Percentiles rank a stretch among this genome's conserved stretches.
phyloP scores from a whole-genome alignment of 768 basidiomycete species.

The Cyclocybe aegerita region DNA sequence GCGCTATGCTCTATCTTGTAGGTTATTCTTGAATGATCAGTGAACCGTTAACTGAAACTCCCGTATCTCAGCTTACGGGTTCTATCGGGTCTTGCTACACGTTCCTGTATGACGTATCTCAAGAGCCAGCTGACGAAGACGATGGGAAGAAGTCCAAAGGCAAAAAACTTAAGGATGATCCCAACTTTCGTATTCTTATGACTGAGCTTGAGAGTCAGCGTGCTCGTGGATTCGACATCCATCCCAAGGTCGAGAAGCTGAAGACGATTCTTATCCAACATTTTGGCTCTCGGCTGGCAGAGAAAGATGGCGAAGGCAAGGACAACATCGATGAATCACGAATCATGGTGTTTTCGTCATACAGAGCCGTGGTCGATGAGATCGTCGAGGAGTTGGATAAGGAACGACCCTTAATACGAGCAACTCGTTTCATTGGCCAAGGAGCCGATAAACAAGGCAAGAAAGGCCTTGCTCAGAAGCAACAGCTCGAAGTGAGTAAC shows the following conservation, averaged over 20 bases:
- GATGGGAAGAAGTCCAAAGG: conserved; percentile 41
- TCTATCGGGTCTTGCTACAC: conserved; percentile 79
- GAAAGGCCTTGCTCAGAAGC: conserved; percentile 87
- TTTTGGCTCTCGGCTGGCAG: conserved; percentile 58
- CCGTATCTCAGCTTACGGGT: conserved; percentile 65
- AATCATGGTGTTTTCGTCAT: conserved; percentile 96
- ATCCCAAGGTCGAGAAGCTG: conserved; percentile 93
- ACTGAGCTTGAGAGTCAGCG: conserved; percentile 63
- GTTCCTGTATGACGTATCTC: conserved; percentile 48
- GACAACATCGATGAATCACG: conserved; percentile 55
- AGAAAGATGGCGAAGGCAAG: conserved; percentile 28
- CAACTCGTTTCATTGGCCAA: conserved; percentile 89
- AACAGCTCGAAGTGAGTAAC: conserved; percentile 76
- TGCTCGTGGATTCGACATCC: conserved; percentile 55
- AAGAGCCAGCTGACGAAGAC: conserved; percentile 33
- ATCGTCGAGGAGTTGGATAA: conserved; percentile 78
- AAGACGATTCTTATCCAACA: conserved; percentile 75
- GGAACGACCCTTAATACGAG: conserved; percentile 76
- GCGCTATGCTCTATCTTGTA: conserved; percentile 89
- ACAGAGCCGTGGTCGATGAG: conserved; percentile 87
- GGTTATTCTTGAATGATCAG: conserved; percentile 18
- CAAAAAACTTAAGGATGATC: conserved; percentile 49
- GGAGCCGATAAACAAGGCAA: conserved; percentile 81
- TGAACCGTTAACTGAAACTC: too few relatives aligned
- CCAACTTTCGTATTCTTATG: conserved; percentile 64